Conservation (phyloP, 345 rosid species). For the Pistacia atlantica region DNA sequence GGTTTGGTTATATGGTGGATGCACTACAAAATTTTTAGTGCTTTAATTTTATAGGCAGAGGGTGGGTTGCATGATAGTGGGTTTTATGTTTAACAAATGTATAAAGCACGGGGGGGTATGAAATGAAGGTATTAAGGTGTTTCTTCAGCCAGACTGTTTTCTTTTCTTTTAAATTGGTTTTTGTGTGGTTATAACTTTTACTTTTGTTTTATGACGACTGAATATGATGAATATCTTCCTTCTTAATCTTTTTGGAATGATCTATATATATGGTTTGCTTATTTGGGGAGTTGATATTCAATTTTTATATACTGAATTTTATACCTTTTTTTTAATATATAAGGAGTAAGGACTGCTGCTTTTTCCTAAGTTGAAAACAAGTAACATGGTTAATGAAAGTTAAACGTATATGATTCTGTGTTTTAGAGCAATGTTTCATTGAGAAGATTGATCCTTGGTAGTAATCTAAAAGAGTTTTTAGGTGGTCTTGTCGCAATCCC, state of each 20-base stretch:
- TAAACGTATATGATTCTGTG: no score
- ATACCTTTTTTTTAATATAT: no score
- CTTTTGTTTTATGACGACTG: not conserved
- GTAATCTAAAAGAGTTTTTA: no score
- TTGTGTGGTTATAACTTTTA: not conserved
- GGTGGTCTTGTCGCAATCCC: no score
- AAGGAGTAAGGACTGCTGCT: no score
- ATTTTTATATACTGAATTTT: not conserved
- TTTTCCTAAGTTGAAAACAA: no score
- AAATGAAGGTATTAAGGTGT: slow-evolving; percentile 23
- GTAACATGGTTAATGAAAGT: no score
- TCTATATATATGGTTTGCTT: not conserved
- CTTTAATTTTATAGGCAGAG: not conserved
- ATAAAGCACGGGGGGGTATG: slow-evolving; percentile 28
- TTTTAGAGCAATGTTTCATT: no score
- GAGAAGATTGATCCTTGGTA: no score
- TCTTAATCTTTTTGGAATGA: slow-evolving; percentile 20
- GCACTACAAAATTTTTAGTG: slow-evolving; percentile 5
- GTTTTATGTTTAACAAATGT: slow-evolving; percentile 26
- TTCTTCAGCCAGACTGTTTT: not conserved
- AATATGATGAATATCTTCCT: slow-evolving; percentile 9
- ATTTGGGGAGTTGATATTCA: not conserved
- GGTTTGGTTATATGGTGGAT: slow-evolving; percentile 9
- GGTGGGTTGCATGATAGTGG: not conserved
- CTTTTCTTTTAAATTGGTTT: not conserved